Conservation (phyloP, 2,329 filamentous ascomycete genomes). For the Sporothrix phasma region DNA sequence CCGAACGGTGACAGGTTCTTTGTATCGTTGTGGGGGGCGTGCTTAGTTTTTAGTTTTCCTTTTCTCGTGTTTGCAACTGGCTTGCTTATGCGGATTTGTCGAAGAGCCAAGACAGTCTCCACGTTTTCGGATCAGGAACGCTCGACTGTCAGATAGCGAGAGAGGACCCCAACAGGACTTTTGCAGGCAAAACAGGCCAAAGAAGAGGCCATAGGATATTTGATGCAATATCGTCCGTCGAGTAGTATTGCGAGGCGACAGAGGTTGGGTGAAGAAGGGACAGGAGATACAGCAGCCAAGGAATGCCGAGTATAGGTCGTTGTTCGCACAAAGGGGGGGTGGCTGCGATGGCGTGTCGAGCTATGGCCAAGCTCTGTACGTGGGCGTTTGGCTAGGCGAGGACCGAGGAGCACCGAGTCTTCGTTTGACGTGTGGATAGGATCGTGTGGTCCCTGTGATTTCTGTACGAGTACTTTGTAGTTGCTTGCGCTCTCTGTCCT, state of each 20-base stretch:
- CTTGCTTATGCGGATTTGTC: slow-evolving; percentile 6
- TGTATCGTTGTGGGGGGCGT: neutral
- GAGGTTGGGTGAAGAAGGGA: neutral
- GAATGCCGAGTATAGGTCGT: neutral
- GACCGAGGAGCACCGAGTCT: neutral
- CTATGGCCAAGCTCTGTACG: slow-evolving; percentile 2
- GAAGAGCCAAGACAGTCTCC: neutral
- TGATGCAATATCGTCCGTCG: neutral
- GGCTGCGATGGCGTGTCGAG: neutral
- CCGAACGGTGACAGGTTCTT: neutral
- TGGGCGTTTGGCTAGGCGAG: neutral
- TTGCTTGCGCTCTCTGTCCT: no score
- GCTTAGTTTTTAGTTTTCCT: slow-evolving; percentile 7
- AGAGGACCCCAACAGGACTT: no score
- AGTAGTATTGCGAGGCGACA: neutral
- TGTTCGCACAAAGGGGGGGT: neutral
- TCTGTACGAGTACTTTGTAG: no score
- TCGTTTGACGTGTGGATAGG: neutral
- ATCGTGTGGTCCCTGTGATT: neutral
- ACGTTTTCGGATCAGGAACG: neutral
- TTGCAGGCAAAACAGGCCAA: no score
- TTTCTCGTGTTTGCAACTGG: slow-evolving; percentile 1
- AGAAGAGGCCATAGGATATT: neutral
- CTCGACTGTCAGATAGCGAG: neutral
- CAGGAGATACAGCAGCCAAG: neutral